phyloP scores from a whole-genome alignment of 164 flowering plant genomes.

The Akebia trifoliata region DNA sequence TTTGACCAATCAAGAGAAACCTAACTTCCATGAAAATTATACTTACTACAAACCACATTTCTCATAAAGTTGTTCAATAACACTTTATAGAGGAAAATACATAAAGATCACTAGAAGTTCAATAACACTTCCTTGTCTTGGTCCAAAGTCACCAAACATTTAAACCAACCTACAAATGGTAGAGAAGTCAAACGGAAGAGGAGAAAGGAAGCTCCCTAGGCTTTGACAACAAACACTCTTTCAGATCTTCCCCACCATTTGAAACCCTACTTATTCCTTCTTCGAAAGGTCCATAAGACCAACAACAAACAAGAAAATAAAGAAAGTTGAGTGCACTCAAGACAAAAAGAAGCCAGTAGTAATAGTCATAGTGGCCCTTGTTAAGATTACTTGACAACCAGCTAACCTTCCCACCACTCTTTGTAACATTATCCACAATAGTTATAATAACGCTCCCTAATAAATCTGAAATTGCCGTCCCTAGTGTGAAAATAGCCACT shows the following conservation, averaged over 20 bases:
- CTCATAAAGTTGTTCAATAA: no score
- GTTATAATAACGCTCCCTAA: conserved; percentile 23
- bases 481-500: conserved; percentile 14
- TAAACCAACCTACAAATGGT: no score
- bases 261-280: conserved; percentile 1
- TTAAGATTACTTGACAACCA: conserved; percentile 25
- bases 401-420: conserved; percentile 17
- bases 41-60: no score
- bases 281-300: conserved; percentile 19
- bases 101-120: no score
- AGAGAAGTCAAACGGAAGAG: no score
- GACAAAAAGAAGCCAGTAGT: conserved; percentile 17
- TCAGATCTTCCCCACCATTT: neutral
- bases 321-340: conserved; percentile 17
- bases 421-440: conserved; percentile 11
- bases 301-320: conserved; percentile 20
- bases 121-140: no score
- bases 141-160: no score
- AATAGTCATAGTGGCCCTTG: conserved; percentile 29
- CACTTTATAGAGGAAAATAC: no score
- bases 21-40: no score
- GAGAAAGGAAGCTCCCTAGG: no score
- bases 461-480: conserved; percentile 14
- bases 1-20: no score
- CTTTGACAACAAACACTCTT: no score